Evolutionary conservation across 495 filamentous ascomycete species (phyloP).

Genomic region (Chaetomium cochliodes): DNA sequence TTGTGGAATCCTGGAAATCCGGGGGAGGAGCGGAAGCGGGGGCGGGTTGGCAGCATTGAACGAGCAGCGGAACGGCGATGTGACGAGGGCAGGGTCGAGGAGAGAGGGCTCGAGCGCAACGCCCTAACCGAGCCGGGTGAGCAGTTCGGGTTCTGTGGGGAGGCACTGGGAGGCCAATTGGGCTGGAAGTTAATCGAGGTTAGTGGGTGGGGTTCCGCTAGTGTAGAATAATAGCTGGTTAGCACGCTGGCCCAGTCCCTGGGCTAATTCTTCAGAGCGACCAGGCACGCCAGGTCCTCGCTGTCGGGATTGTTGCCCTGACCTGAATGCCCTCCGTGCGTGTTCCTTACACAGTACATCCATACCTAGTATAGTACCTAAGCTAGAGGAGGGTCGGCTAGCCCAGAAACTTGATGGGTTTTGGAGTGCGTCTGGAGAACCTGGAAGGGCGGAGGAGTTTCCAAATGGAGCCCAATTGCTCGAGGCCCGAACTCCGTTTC

Average conservation of each 20-base stretch:
- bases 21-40: conserved; percentile 1
- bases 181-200: neutral
- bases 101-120: conserved; percentile 1
- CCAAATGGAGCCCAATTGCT: neutral
- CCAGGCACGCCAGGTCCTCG: neutral
- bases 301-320: neutral
- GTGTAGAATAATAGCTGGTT: no score
- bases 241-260: neutral
- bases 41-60: neutral
- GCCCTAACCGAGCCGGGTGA: neutral
- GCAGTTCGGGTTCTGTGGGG: neutral
- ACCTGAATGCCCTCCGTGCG: no score
- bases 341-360: no score
- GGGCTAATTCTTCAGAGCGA: no score
- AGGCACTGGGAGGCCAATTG: no score
- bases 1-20: conserved; percentile 1
- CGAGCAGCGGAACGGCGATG: neutral
- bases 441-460: neutral
- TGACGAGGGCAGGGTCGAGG: no score
- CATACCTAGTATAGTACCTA: neutral
- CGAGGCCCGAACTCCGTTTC: neutral
- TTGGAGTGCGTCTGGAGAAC: neutral
- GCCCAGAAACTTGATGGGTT: neutral
- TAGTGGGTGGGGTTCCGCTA: neutral
- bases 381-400: neutral